Conservation (phyloP, 2,329 filamentous ascomycete genomes). For the Allantophomopsis cytisporea region DNA sequence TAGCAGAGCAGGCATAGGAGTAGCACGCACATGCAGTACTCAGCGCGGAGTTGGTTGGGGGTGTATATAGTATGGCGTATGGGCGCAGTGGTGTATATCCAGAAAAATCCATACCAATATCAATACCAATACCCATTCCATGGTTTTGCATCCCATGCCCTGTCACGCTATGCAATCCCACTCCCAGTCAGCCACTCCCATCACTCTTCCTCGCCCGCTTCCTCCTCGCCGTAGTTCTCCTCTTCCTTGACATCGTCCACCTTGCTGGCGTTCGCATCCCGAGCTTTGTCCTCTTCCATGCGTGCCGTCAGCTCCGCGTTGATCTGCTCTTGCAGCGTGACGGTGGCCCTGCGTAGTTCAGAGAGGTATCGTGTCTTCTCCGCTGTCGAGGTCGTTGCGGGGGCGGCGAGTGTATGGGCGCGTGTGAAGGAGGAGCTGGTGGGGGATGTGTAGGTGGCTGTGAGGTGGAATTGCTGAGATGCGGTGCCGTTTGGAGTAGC, state of each 20-base stretch:
- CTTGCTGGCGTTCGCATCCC: constrained; percentile 25
- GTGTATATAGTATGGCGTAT: too few species aligned
- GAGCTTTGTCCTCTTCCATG: constrained; percentile 60
- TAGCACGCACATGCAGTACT: too few species aligned
- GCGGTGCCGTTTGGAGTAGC: neutral
- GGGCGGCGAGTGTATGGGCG: constrained; percentile 21
- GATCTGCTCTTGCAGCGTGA: constrained; percentile 47
- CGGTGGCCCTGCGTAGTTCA: constrained; percentile 41
- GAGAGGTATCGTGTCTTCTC: constrained; percentile 46
- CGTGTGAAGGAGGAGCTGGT: constrained; percentile 31
- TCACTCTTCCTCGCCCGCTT: constrained; percentile 43
- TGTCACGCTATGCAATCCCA: too few species aligned
- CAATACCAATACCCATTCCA: too few species aligned
- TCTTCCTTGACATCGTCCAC: constrained; percentile 48
- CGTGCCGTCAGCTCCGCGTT: constrained; percentile 59
- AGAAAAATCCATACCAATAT: too few species aligned
- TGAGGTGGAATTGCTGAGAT: constrained; percentile 17
- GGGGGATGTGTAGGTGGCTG: constrained; percentile 40
- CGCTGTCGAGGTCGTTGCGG: constrained; percentile 21
- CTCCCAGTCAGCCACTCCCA: too few species aligned
- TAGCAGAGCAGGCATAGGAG: too few species aligned
- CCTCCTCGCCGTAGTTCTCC: constrained; percentile 78
- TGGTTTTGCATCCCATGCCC: too few species aligned
- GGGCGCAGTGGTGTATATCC: too few species aligned
- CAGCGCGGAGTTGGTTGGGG: too few species aligned